A percentile compares a stretch with the other conserved stretches of the same genome.
These are phyloP conservation scores for Schoenoplectus triqueter DNA, from an alignment of 202 grass and related monocot species.

Conservation along the genomic window DNA sequence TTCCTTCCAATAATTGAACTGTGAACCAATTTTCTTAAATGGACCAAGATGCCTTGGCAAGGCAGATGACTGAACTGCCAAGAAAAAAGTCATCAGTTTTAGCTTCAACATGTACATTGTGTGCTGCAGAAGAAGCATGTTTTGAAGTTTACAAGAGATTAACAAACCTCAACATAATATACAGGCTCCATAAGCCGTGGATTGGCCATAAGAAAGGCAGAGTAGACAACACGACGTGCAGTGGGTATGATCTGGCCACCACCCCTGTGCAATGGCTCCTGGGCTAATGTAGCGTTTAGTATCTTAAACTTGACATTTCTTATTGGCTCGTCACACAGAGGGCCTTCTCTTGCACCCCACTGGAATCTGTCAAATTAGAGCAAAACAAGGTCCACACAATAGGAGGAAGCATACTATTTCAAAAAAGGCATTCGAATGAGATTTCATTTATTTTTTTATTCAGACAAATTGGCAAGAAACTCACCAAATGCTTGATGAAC, in stretches of 20 bases:
- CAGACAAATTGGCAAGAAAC: neutral
- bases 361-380: slow-evolving; percentile 66
- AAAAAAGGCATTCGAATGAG: slow-evolving; percentile 19
- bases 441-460: neutral
- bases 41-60: neutral
- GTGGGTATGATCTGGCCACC: slow-evolving; percentile 99
- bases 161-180: slow-evolving; percentile 92
- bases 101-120: neutral
- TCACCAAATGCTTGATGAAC: neutral
- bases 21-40: neutral
- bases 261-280: slow-evolving; percentile 92
- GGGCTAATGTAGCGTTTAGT: slow-evolving; percentile 82
- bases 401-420: slow-evolving; percentile 16
- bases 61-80: neutral
- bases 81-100: neutral
- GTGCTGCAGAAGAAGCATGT: neutral
- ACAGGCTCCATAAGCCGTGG: slow-evolving; percentile 98
- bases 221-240: slow-evolving; percentile 93
- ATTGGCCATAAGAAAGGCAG: slow-evolving; percentile 94
- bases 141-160: slow-evolving; percentile 9
- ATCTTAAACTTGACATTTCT: slow-evolving; percentile 99
- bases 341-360: slow-evolving; percentile 98
- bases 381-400: slow-evolving; percentile 44
- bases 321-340: slow-evolving; percentile 95
- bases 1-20: slow-evolving; percentile 9